Conservation (phyloP, 1,284 basidiomycete species). For the Ganoderma lucidum region DNA sequence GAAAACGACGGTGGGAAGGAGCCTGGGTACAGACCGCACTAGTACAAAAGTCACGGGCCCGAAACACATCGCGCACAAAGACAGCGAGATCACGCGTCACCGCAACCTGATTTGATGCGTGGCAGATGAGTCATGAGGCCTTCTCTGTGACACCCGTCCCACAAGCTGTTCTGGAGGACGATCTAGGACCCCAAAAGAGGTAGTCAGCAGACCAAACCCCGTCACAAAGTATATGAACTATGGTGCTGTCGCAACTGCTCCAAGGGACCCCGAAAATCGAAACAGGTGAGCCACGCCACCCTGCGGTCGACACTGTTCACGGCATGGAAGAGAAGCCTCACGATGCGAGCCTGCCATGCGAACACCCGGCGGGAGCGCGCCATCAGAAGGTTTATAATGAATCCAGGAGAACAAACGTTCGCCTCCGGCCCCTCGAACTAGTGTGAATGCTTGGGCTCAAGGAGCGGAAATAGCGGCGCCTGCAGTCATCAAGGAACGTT, state of each 20-base stretch:
- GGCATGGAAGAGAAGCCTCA: background rate
- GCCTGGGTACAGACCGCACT: background rate
- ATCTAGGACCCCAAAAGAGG: conserved; percentile 4
- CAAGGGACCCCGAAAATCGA: background rate
- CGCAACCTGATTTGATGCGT: background rate
- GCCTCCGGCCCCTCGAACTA: background rate
- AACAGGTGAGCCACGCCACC: background rate
- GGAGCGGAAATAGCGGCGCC: background rate
- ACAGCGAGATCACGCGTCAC: background rate
- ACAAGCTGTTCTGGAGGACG: background rate
- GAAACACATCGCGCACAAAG: background rate
- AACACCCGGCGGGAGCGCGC: background rate
- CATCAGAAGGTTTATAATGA: background rate
- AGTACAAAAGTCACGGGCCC: background rate
- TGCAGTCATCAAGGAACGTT: background rate
- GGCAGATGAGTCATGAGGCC: background rate
- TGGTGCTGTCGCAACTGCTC: background rate
- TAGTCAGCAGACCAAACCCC: conserved; percentile 5
- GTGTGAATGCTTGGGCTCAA: background rate
- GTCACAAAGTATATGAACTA: background rate
- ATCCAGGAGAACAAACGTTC: background rate
- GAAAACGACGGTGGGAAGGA: no score
- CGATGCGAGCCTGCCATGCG: background rate
- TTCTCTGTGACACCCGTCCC: background rate
- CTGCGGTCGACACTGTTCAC: background rate